Evolutionary conservation across 805 yeast genomes (phyloP), one percentile per base, ranked within the genome.

Genomic region (Pichia manshurica): DNA sequence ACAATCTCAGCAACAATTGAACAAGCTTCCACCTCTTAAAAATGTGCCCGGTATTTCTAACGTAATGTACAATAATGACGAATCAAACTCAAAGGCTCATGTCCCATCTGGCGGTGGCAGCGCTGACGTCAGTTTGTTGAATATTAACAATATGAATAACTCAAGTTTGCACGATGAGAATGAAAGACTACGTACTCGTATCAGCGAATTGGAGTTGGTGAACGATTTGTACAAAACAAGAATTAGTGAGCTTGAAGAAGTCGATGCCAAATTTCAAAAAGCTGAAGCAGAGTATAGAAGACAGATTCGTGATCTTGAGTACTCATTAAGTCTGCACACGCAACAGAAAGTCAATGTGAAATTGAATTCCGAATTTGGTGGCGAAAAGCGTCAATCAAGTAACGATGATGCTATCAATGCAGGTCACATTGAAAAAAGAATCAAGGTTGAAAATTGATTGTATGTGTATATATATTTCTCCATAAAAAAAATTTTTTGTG

Each of bases 161-260:
- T 8, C 28, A 15, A 16, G 9, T 19, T 25, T 44, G 23, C 25
- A 42, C 2, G 53, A 41, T 10, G 48, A 46, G 17, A 50, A 51
- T 34, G 63, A 62, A 25, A 69, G 65, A 45, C 67, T 90, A 53
- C 78, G 79, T 53, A 87, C 96, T 0, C 73, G 95, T 49, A 87
- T 90, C 20, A 79, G 85, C 12, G 98, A 91, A 63, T 74, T 91
- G 52, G 98, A 91, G 63, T 72, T 90, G 38, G 96, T 91, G 36
- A 90, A 89, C 58, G 97, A 90, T 61, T 69, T 91, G 49, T 87
- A 88, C 69, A 78, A 87, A 56, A 78, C 91, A 6, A 78, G 95
- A 55, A 87, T 91, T 39, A 71, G 77, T 63, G 96, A 91, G 61
- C 71, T 91, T 53, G 96, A 91, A 66, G 80, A 79, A 19, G 69